Conservation (phyloP, 768 basidiomycete species). For the Suillus spraguei region DNA sequence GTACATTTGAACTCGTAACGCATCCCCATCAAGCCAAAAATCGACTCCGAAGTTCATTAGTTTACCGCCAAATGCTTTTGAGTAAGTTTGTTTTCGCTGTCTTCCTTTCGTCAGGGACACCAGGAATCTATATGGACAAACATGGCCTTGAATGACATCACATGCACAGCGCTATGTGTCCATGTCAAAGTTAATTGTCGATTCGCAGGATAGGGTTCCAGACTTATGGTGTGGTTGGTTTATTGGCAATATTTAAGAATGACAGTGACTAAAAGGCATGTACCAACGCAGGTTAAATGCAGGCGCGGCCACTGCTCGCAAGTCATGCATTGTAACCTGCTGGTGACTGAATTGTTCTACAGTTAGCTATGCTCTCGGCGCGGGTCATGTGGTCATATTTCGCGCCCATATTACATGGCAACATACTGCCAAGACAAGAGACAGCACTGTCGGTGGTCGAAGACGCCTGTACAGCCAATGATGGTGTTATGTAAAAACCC, state of each 20-base stretch:
- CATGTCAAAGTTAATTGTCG: too few species aligned
- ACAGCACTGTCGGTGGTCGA: too few species aligned
- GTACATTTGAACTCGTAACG: background rate
- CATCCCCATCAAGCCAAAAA: background rate
- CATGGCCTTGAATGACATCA: background rate
- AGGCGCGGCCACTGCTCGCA: background rate
- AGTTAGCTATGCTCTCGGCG: background rate
- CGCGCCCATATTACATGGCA: background rate
- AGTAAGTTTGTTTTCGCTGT: background rate
- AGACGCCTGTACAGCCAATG: conserved; percentile 36
- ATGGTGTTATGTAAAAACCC: background rate
- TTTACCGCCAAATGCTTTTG: background rate
- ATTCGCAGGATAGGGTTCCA: background rate
- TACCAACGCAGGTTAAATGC: background rate
- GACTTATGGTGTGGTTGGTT: background rate
- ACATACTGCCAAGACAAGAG: conserved; percentile 70
- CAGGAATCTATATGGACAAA: background rate
- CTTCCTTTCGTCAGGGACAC: background rate
- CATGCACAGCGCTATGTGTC: conserved; percentile 2
- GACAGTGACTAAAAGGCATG: background rate
- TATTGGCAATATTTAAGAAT: too few species aligned
- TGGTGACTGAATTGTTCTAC: background rate
- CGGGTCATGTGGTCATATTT: too few species aligned
- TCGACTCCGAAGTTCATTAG: background rate
- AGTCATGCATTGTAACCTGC: background rate